Evolutionary conservation across 78 protist genomes (phyloP).

Genomic region (Isochrysis galbana): DNA sequence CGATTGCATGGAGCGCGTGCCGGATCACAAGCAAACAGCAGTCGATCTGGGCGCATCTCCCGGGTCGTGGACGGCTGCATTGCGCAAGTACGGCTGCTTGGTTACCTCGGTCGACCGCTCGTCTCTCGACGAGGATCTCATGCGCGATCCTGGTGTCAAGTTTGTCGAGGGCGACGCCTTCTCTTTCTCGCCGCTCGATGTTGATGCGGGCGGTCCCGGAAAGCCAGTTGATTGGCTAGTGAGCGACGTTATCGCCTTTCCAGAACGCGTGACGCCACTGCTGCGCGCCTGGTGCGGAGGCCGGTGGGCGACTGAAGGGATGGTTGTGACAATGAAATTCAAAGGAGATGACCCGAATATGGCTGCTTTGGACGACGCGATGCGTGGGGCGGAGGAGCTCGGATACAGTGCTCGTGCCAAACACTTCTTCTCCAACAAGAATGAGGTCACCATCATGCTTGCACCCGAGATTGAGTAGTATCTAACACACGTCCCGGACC

Average conservation of each 20-base stretch:
- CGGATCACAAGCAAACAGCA: background rate
- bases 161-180: constrained; percentile 18
- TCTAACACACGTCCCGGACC: too few relatives aligned
- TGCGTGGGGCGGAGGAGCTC: background rate
- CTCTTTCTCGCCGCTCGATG: background rate
- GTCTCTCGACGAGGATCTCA: background rate
- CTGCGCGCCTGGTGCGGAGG: background rate
- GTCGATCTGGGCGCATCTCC: constrained; percentile 29
- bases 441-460: constrained; percentile 21
- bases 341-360: background rate
- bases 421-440: constrained; percentile 30
- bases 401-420: background rate
- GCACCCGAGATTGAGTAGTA: too few relatives aligned
- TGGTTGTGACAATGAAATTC: constrained; percentile 7
- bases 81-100: background rate
- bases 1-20: background rate
- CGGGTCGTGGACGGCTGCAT: background rate
- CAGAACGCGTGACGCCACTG: background rate
- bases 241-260: constrained; percentile 10
- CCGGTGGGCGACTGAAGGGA: background rate
- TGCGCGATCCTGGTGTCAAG: background rate
- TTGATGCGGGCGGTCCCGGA: background rate
- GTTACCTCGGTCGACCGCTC: background rate
- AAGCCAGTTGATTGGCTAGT: background rate
- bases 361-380: background rate